Conservation (phyloP, 2,329 filamentous ascomycete genomes). For the Colletotrichum musicola region DNA sequence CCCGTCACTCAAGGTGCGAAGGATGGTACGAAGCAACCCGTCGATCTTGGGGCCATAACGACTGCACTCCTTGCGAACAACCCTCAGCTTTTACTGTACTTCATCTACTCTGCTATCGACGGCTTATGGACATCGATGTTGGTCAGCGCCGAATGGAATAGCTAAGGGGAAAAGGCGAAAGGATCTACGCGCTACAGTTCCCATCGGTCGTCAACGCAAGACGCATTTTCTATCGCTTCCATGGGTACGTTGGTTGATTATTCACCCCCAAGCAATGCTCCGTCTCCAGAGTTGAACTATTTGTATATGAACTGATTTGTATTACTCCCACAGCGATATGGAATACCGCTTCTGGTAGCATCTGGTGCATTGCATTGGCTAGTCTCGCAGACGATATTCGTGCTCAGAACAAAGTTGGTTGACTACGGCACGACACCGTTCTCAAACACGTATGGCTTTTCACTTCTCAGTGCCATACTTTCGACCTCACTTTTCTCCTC, state of each 20-base stretch:
- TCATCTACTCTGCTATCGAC: not conserved
- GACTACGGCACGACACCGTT: not conserved
- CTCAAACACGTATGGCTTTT: not conserved
- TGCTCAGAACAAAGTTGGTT: not conserved
- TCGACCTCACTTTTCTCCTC: not conserved
- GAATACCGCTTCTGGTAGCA: not conserved
- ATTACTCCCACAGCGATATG: not conserved
- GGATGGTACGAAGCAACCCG: too few relatives aligned
- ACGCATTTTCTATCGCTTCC: not conserved
- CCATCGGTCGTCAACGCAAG: not conserved
- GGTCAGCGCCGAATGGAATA: not conserved
- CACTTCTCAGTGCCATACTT: not conserved
- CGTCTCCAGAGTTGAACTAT: not conserved
- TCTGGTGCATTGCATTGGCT: not conserved
- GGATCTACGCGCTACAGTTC: not conserved
- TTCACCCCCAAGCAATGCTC: too few relatives aligned
- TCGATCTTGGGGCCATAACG: not conserved
- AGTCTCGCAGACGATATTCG: not conserved
- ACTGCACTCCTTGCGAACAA: not conserved
- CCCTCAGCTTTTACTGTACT: not conserved
- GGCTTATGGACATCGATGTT: not conserved
- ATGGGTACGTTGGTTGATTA: not conserved
- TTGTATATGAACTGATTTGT: not conserved
- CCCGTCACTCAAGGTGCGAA: too few relatives aligned
- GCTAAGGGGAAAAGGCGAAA: not conserved